Evolutionary conservation across 192 early-diverging fungal species (phyloP).

Genomic region (Coemansia sp.): DNA sequence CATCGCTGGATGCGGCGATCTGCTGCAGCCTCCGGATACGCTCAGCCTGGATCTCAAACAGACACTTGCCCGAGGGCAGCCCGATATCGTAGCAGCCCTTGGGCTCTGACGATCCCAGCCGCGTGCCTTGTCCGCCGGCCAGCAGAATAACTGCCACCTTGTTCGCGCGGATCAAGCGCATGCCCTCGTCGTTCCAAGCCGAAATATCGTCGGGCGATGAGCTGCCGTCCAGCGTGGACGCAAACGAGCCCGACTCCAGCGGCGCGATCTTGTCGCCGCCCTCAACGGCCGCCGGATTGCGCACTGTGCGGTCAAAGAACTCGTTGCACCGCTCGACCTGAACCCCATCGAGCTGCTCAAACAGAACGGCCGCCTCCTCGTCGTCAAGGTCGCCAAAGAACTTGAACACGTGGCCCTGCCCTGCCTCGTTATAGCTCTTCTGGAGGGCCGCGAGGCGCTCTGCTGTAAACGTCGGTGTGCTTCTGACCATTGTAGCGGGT

Average conservation of each 20-base stretch:
- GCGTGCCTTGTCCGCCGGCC: slow-evolving; percentile 86
- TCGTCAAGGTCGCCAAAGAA: slow-evolving; percentile 71
- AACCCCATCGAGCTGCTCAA: slow-evolving; percentile 66
- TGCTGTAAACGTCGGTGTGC: slow-evolving; percentile 47
- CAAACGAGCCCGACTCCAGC: slow-evolving; percentile 68
- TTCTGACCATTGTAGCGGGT: slow-evolving; percentile 31
- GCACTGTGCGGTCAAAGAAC: slow-evolving; percentile 77
- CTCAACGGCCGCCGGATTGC: slow-evolving; percentile 33
- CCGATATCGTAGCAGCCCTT: slow-evolving; percentile 96
- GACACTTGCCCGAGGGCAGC: slow-evolving; percentile 80
- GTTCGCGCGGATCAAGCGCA: slow-evolving; percentile 75
- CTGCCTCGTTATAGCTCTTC: slow-evolving; percentile 64
- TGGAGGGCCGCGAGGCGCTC: slow-evolving; percentile 54
- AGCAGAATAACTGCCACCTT: slow-evolving; percentile 95
- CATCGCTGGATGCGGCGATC: slow-evolving; percentile 53
- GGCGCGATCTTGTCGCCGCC: slow-evolving; percentile 65
- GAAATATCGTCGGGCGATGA: slow-evolving; percentile 54
- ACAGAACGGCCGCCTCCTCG: slow-evolving; percentile 57
- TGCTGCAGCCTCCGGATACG: slow-evolving; percentile 85
- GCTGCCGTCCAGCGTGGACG: slow-evolving; percentile 57
- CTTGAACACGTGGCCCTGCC: slow-evolving; percentile 86
- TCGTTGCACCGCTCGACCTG: slow-evolving; percentile 80
- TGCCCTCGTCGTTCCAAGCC: slow-evolving; percentile 72
- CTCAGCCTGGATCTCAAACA: slow-evolving; percentile 95
- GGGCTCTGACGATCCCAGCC: slow-evolving; percentile 76